Evolutionary conservation across 2,329 filamentous ascomycete species (phyloP), one percentile per base, ranked within the genome.

Genomic region (Claviceps paspali): DNA sequence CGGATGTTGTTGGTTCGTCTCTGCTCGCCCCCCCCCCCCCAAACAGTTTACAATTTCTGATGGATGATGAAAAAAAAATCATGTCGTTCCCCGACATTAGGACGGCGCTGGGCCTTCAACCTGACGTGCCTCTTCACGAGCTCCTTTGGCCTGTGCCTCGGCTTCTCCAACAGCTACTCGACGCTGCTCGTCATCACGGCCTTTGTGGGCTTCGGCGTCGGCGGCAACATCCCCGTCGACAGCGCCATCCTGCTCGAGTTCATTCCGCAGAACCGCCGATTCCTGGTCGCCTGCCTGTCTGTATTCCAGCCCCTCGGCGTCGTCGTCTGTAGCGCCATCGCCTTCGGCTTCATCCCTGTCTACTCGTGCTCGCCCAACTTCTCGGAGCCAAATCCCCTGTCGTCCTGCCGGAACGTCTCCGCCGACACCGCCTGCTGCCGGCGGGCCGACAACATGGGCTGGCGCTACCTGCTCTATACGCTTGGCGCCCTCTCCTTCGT

Each of bases 261-360:
- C 40, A 63, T 70, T 12, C 70, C 69, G 2, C 52, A 55, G 50
- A 53, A 65, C 44, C 61, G 61, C 27, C 63, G 68, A 4, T 72
- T 69, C 42, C 52, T 73, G 2, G 53, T 73, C 6, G 62, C 68
- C 0, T 53, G 68, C 2, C 53, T 74, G 0, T 72, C 67, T 2
- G 55, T 73, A 19, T 73, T 71, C 41, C 68, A 73, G 41, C 69
- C 69, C 1, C 60, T 73, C 8, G 68, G 69, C 10, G 67, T 73
- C 3, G 63, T 71, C 3, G 46, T 70, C 21, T 65, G 61, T 43
- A 64, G 58, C 30, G 61, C 60, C 9, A 60, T 73, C 29, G 67
- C 68, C 0, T 72, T 70, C 27, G 66, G 61, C 4, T 69, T 68
- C 45, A 68, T 71, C 33, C 67, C 68, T 0, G 57, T 56, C 3